These are phyloP conservation scores for Boletus reticuloceps DNA, from an alignment of 768 basidiomycete species.

Conservation along the genomic window DNA sequence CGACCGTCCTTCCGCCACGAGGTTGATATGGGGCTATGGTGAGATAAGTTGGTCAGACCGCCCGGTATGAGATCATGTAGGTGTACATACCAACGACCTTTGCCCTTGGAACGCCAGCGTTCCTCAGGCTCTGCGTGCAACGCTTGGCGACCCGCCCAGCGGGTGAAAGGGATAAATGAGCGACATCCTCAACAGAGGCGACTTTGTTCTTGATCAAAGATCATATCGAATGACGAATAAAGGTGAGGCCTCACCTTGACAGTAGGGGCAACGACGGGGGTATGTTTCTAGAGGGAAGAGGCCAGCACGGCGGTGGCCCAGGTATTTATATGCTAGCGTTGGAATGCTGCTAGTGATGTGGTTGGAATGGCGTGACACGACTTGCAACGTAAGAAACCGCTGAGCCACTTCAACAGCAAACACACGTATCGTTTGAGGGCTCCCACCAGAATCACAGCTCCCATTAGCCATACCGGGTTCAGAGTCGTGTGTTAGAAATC, in stretches of 20 bases:
- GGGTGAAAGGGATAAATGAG: too few relatives aligned
- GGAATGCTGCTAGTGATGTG: background rate
- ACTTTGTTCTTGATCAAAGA: too few relatives aligned
- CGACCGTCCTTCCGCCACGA: background rate
- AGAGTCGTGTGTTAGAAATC: too few relatives aligned
- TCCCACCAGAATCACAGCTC: too few relatives aligned
- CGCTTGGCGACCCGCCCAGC: slow-evolving; percentile 2
- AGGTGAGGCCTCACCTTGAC: too few relatives aligned
- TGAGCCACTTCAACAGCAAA: too few relatives aligned
- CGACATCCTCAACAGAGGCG: slow-evolving; percentile 11
- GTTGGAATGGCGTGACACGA: too few relatives aligned
- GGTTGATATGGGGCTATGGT: slow-evolving; percentile 7
- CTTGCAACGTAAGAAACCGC: too few relatives aligned
- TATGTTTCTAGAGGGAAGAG: background rate
- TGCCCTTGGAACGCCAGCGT: slow-evolving; percentile 8
- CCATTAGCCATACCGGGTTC: too few relatives aligned
- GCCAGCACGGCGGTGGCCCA: background rate
- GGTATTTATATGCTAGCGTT: background rate
- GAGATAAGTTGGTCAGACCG: background rate
- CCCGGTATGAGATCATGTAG: background rate
- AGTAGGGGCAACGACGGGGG: too few relatives aligned
- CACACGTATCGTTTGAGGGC: too few relatives aligned
- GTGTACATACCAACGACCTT: slow-evolving; percentile 5
- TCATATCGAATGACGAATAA: background rate
- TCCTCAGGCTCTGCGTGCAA: slow-evolving; percentile 1